These are phyloP conservation scores for Wallacemonas sp. DNA, from an alignment of 208 protist genomes.

Conservation along the genomic window DNA sequence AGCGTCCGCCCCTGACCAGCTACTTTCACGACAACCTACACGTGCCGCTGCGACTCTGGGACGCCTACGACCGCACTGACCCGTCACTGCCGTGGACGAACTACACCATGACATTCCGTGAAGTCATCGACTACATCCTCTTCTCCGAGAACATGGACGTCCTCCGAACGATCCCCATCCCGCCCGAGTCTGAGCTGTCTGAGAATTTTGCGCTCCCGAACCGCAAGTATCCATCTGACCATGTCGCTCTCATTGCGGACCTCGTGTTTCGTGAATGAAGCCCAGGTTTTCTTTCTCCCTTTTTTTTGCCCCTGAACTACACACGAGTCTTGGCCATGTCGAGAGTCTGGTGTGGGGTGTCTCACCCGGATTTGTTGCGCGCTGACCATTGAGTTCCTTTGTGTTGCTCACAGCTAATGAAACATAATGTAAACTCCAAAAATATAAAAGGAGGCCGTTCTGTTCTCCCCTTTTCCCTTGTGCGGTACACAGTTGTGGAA, in stretches of 20 bases:
- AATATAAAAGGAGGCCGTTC: too few relatives aligned
- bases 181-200: conserved; percentile 63
- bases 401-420: too few relatives aligned
- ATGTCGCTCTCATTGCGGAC: conserved; percentile 88
- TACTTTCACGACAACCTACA: conserved; percentile 43
- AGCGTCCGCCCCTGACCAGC: conserved; percentile 29
- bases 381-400: too few relatives aligned
- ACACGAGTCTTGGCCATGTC: neutral
- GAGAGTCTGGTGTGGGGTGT: too few relatives aligned
- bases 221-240: conserved; percentile 87
- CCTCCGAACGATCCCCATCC: conserved; percentile 75
- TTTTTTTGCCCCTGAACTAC: neutral
- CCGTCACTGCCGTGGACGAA: conserved; percentile 84
- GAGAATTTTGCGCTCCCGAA: conserved; percentile 87
- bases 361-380: too few relatives aligned
- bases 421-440: too few relatives aligned
- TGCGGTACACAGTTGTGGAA: too few relatives aligned
- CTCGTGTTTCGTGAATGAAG: conserved; percentile 25
- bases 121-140: conserved; percentile 92
- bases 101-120: conserved; percentile 85
- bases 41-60: conserved; percentile 44
- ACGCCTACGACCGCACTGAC: conserved; percentile 66
- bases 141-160: conserved; percentile 64
- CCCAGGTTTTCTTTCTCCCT: neutral
- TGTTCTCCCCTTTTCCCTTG: neutral